Base-by-base conservation (phyloP, 805 yeast genomes). In the Suhomyces vadensis region DNA sequence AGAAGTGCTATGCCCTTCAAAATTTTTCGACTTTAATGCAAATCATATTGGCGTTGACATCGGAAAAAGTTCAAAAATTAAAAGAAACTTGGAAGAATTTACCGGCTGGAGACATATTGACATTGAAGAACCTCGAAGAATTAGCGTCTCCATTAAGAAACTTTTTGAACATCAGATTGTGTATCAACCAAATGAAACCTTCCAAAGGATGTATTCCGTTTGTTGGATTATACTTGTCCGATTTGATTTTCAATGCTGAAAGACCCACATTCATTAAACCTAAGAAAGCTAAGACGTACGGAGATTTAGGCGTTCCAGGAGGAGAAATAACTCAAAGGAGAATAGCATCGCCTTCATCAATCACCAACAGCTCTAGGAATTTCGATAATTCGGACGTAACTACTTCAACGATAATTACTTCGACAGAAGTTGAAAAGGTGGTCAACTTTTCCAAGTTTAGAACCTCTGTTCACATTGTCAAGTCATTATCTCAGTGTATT, bases 1-100 rank as follows among this genome's bases (percentile, higher is more conserved):
- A 83, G 44, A 79, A 82, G 52, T 84, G 96, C 61, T 74, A 75
- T 36, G 65, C 66, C 9, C 59, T 85, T 44, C 97, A 91, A 61
- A 92, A 92, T 63, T 90, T 75, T 61, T 82, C 96, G 7, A 85
- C 97, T 0, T 68, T 89, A 64, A 85, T 89, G 85, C 97, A 92
- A 64, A 80, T 94, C 35, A 75, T 87, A 10, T 69, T 91, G 42
- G 97, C 96, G 0, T 72, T 92, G 48, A 84, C 84, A 17, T 80
- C 94, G 3, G 78, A 75, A 27, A 75, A 78, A 46, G 73, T 87
- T 35, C 78, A 75, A 58, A 71, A 75, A 47, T 68, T 85, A 54
- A 75, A 73, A 41, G 77, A 74, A 11, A 89, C 96, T 1, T 90
- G 97, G 96, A 73, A 78, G 49, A 65, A 74, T 41, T 67, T 92